phyloP scores from a whole-genome alignment of 768 basidiomycete genomes.

The Boletus rex-veris region DNA sequence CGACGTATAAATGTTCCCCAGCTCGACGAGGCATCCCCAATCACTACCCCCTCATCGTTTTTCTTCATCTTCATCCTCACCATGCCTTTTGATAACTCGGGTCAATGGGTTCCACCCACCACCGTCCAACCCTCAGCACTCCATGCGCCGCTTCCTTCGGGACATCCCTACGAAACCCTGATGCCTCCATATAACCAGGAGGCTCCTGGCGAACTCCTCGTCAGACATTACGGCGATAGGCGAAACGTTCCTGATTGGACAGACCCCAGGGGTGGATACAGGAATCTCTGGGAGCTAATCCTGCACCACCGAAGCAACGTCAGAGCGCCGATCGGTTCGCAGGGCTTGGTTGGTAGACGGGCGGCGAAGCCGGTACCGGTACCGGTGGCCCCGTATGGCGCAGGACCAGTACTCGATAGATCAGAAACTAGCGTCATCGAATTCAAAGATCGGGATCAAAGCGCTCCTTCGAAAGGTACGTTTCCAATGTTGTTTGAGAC shows the following conservation, averaged over 20 bases:
- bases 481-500: background rate
- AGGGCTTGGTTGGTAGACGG: background rate
- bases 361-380: background rate
- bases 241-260: background rate
- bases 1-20: slow-evolving; percentile 2
- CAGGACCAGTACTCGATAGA: background rate
- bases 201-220: slow-evolving; percentile 9
- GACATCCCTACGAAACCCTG: background rate
- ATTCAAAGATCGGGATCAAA: background rate
- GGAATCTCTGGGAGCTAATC: background rate
- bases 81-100: slow-evolving; percentile 1
- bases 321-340: background rate
- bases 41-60: background rate
- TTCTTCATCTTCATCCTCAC: background rate
- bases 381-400: background rate
- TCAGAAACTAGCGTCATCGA: background rate
- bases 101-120: slow-evolving; percentile 2
- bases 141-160: background rate
- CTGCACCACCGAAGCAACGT: background rate
- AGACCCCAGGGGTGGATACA: background rate
- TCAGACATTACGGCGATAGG: background rate
- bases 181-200: background rate
- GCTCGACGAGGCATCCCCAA: background rate
- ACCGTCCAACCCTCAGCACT: slow-evolving; percentile 6
- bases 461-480: slow-evolving; percentile 1